Evolutionary conservation across 768 basidiomycete genomes (phyloP).

Genomic region (Mycena rosella): DNA sequence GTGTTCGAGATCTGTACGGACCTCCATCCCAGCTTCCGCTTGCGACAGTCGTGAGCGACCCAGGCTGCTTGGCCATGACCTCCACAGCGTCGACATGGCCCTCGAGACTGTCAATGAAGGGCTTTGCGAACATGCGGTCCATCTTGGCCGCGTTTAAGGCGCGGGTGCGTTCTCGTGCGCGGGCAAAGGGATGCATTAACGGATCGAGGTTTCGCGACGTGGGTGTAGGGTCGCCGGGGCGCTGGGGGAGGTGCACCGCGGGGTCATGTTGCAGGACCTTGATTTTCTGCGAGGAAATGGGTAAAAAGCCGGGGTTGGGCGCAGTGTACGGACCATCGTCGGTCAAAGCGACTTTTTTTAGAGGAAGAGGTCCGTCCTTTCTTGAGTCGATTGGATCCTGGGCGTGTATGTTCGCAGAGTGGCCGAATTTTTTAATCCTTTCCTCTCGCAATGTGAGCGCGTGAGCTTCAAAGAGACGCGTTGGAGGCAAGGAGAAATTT

Average conservation of each 20-base stretch:
- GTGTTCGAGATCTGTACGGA: constrained; percentile 53
- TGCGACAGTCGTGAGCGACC: constrained; percentile 81
- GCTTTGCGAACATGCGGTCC: constrained; percentile 98
- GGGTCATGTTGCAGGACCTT: constrained; percentile 89
- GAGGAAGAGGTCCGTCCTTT: not conserved
- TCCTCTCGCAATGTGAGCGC: too few species aligned
- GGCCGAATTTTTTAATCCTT: too few species aligned
- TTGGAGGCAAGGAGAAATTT: too few species aligned
- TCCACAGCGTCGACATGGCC: constrained; percentile 98
- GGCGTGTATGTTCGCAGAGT: too few species aligned
- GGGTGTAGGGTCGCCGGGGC: constrained; percentile 89
- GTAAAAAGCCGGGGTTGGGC: too few species aligned
- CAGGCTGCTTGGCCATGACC: constrained; percentile 78
- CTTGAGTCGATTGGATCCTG: too few species aligned
- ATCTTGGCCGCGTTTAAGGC: constrained; percentile 97
- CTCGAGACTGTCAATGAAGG: constrained; percentile 90
- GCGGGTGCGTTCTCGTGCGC: constrained; percentile 92
- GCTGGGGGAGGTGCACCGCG: constrained; percentile 75
- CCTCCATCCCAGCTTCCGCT: constrained; percentile 98
- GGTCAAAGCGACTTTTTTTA: constrained; percentile 17
- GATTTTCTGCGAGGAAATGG: constrained; percentile 74
- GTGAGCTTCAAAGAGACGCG: too few species aligned
- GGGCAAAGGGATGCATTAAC: constrained; percentile 94
- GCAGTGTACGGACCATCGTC: constrained; percentile 10
- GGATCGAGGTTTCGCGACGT: constrained; percentile 94